A percentile compares a stretch with the other conserved stretches of the same genome.
phyloP scores from a whole-genome alignment of 2,329 filamentous ascomycete species.

The Mycogone perniciosa region DNA sequence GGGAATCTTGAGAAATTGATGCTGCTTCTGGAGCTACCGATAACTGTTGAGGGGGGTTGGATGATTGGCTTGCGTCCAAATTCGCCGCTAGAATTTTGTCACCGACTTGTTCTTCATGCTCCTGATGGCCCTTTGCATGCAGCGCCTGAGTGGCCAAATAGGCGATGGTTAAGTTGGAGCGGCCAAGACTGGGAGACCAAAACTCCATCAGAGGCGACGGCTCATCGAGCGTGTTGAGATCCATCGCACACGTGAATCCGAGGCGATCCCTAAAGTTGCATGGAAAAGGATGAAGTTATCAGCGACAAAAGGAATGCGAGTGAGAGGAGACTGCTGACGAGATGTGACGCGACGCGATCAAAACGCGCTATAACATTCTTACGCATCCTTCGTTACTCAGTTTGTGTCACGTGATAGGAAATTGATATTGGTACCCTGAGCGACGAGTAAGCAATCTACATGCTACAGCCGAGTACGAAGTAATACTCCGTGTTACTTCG shows the following conservation, averaged over 20 bases:
- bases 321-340: no score
- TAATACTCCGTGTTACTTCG: not conserved
- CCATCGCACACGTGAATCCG: conserved; percentile 8
- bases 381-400: no score
- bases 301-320: not conserved
- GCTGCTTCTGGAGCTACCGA: not conserved
- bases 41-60: conserved; percentile 5
- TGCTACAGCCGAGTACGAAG: not conserved
- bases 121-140: not conserved
- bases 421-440: no score
- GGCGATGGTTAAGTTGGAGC: not conserved
- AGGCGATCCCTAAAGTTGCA: not conserved
- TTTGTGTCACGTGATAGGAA: no score
- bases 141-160: conserved; percentile 8
- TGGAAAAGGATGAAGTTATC: not conserved
- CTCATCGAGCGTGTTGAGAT: conserved; percentile 10
- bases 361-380: no score
- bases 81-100: not conserved
- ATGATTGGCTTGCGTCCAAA: conserved; percentile 7
- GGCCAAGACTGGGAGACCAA: conserved; percentile 3
- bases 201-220: conserved; percentile 7
- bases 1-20: not conserved
- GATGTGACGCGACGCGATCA: no score
- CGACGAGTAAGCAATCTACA: no score
- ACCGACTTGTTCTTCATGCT: not conserved